Conservation (phyloP, 75 land plant genomes). For the Cupressus sempervirens region DNA sequence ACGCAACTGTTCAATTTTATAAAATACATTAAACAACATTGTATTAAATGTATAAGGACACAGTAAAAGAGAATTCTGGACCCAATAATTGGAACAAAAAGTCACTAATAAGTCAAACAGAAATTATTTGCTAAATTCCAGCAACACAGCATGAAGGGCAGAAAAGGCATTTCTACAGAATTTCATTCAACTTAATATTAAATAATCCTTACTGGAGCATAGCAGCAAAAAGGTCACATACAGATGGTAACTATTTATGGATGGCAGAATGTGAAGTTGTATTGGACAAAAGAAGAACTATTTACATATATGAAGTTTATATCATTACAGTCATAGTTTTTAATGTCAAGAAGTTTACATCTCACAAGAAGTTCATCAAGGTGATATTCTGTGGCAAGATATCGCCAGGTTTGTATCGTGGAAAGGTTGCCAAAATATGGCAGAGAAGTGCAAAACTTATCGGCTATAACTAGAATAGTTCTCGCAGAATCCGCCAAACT, state of each 20-base stretch:
- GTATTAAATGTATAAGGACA: neutral
- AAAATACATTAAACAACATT: neutral
- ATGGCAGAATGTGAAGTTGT: neutral
- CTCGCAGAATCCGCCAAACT: too few relatives aligned
- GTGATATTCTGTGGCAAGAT: too few relatives aligned
- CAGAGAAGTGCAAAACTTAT: too few relatives aligned
- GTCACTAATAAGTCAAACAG: neutral
- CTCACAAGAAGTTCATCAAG: too few relatives aligned
- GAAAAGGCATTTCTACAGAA: neutral
- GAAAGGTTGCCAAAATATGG: too few relatives aligned
- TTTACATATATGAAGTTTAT: neutral
- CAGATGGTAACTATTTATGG: neutral
- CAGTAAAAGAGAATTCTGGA: neutral
- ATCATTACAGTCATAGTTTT: neutral
- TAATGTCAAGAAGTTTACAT: too few relatives aligned
- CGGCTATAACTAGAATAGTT: too few relatives aligned
- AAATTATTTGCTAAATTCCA: neutral
- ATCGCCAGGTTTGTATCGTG: too few relatives aligned
- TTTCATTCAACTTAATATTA: constrained; percentile 2
- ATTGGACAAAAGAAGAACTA: neutral
- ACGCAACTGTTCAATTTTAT: neutral
- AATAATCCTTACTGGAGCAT: neutral
- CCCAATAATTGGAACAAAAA: neutral
- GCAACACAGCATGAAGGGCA: neutral
- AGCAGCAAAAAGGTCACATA: neutral